Evolutionary conservation across 345 rosid species (phyloP), one percentile per base, ranked within the genome.

Genomic region (Citrus trifoliata): DNA sequence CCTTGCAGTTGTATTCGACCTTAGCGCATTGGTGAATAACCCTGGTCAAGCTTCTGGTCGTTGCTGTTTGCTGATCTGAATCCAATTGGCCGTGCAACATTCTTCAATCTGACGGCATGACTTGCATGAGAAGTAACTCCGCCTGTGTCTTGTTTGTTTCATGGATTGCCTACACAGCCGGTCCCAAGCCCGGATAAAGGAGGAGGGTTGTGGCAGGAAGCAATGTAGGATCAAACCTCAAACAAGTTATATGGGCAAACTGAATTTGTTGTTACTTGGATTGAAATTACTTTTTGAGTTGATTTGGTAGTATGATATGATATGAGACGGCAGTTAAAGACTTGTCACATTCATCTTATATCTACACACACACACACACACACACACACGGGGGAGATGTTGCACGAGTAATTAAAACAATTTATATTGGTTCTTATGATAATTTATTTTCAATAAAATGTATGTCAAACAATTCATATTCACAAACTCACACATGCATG

Each of bases 151-250:
- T 63, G 71, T 30, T 21, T 63, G 63, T 21, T 67, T 32, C 21
- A 32, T 40, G 37, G 25, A 59, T 59, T 59, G 27, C 24, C 62
- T 22, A 58, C 30, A 22, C 90, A 87, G 92, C 90, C 88, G 90
- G 90, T 89, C 90, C 88, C 93, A 89, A 89, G 88, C 89, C 93
- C 89, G 88, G 90, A 76, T 76, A 82, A 86, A 88, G 90, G 93
- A 89, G 93, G 93, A 88, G 89, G 90, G 90, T 80, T n/a, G 61
- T 25, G 18, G 22, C 16, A 21, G 25, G 35, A 2, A 19, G n/a
- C 5, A 37, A 22, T 32, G 38, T 12, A 37, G 12, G 27, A 35
- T 66, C n/a, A 19, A 35, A n/a, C 10, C 10, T 10, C 46, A 66
- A 33, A 66, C 25, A 9, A 33, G 13, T 35, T 38, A 22, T 28